Conservation (phyloP, 148 eudicot genomes). For the Chenopodium formosanum region DNA sequence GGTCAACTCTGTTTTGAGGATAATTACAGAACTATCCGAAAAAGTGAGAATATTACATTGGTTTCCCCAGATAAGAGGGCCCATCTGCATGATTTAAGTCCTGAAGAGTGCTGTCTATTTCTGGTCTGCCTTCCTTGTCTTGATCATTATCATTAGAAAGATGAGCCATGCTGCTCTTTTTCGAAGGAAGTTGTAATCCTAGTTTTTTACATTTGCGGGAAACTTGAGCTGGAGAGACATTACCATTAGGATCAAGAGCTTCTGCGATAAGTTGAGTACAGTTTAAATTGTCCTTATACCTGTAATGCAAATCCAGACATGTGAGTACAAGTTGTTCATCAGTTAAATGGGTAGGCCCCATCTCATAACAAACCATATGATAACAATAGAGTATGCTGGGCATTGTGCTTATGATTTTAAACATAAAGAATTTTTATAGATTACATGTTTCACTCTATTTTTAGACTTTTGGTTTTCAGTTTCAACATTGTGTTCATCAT, state of each 20-base stretch:
- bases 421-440: not conserved
- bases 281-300: slow-evolving; percentile 56
- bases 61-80: slow-evolving; percentile 34
- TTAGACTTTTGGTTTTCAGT: not conserved
- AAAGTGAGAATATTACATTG: slow-evolving; percentile 35
- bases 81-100: slow-evolving; percentile 30
- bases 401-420: not conserved
- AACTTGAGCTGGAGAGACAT: slow-evolving; percentile 55
- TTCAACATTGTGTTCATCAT: not conserved
- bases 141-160: slow-evolving; percentile 21
- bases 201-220: slow-evolving; percentile 59
- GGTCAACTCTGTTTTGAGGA: not conserved
- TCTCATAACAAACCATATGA: not conserved
- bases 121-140: slow-evolving; percentile 22
- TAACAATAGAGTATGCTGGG: not conserved
- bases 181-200: slow-evolving; percentile 48
- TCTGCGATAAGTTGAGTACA: slow-evolving; percentile 60
- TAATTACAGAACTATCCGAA: not conserved
- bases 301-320: slow-evolving; percentile 19
- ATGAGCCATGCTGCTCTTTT: slow-evolving; percentile 36
- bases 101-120: slow-evolving; percentile 27
- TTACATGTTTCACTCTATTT: not conserved
- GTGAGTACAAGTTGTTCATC: not conserved
- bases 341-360: not conserved
- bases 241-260: slow-evolving; percentile 58